phyloP scores from a whole-genome alignment of 129 eudicot genomes.

The Smallanthus sonchifolius region DNA sequence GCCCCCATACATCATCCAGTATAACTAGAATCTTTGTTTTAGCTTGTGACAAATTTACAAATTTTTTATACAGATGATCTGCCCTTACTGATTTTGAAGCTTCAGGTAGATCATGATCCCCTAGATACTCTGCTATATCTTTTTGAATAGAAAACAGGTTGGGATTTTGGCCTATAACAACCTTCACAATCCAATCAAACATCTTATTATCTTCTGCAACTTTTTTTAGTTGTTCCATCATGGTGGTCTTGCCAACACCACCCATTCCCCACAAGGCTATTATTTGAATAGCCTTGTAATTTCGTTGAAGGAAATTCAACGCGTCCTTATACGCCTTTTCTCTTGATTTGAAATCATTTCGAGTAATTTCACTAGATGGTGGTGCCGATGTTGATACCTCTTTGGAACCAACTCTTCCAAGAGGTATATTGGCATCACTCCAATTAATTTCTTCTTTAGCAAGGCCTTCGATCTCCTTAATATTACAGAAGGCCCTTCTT shows the following conservation, averaged over 20 bases:
- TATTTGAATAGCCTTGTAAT: not conserved
- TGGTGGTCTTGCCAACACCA: not conserved
- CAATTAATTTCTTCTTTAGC: not conserved
- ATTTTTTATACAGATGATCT: not conserved
- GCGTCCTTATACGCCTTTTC: not conserved
- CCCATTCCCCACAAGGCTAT: not conserved
- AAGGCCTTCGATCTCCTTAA: not conserved
- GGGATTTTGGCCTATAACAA: not conserved
- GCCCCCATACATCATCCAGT: too few species aligned
- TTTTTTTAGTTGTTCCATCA: not conserved
- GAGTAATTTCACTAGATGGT: not conserved
- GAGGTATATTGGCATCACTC: not conserved
- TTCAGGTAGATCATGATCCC: not conserved
- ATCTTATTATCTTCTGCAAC: not conserved
- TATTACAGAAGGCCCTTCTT: not conserved
- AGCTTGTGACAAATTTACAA: not conserved
- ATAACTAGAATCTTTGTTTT: not conserved
- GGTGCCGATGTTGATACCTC: not conserved
- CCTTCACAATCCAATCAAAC: not conserved
- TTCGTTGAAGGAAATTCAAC: not conserved
- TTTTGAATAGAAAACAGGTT: not conserved
- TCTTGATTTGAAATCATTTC: slow-evolving; percentile 4
- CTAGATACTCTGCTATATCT: not conserved
- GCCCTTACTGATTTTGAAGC: not conserved
- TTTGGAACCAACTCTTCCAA: not conserved